A percentile compares a stretch with the other conserved stretches of the same genome.
phyloP scores from a whole-genome alignment of 345 rosid genomes.

The Citrus unshiu region DNA sequence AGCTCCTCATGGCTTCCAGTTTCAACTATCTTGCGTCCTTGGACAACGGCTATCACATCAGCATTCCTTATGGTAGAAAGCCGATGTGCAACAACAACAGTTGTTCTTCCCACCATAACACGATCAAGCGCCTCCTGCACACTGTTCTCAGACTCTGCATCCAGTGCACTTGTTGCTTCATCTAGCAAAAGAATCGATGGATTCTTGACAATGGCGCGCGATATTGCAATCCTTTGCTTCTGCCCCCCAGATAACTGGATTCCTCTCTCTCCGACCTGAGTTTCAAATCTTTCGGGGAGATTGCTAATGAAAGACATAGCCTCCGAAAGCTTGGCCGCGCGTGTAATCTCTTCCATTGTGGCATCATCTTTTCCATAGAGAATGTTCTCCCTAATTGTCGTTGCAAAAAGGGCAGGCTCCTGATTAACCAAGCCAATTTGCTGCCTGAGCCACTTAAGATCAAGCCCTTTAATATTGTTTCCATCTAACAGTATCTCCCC shows the following conservation, averaged over 20 bases:
- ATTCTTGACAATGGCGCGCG: constrained; percentile 86
- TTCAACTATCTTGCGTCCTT: constrained; percentile 77
- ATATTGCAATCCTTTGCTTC: constrained; percentile 89
- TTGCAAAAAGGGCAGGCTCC: constrained; percentile 91
- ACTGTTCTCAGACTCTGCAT: constrained; percentile 92
- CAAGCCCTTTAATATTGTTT: constrained; percentile 52
- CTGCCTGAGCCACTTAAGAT: constrained; percentile 81
- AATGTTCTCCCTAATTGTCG: constrained; percentile 79
- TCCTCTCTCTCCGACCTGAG: constrained; percentile 99
- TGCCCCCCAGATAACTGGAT: constrained; percentile 94
- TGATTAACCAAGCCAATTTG: constrained; percentile 92
- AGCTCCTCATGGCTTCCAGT: constrained; percentile 89
- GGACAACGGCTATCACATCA: constrained; percentile 80
- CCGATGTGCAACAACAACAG: constrained; percentile 86
- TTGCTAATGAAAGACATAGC: constrained; percentile 78
- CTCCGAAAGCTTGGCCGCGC: constrained; percentile 87
- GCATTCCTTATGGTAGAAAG: constrained; percentile 91
- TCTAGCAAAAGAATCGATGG: constrained; percentile 87
- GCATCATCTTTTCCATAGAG: constrained; percentile 88
- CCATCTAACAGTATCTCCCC: constrained; percentile 73
- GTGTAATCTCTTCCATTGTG: constrained; percentile 55
- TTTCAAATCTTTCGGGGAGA: constrained; percentile 89
- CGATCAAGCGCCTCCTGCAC: constrained; percentile 95
- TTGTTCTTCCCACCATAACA: constrained; percentile 93
- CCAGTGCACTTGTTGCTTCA: constrained; percentile 97